Base-by-base conservation (phyloP, 306 rosid genomes). In the Quillaja saponaria region DNA sequence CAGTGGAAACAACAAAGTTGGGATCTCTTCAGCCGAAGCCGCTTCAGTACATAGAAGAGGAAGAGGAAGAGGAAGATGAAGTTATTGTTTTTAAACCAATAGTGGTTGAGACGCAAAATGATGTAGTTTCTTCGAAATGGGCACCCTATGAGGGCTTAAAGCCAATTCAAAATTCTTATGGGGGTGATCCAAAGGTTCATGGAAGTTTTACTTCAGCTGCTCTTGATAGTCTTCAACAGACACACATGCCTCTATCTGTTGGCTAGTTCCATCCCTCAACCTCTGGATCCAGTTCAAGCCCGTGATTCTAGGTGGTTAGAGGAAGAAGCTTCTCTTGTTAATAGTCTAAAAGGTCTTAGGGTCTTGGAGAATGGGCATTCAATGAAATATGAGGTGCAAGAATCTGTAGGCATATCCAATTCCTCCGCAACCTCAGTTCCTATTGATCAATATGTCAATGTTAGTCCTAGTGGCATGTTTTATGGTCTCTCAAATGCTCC, bases 41-140 rank as follows among this genome's bases (percentile, higher is more conserved):
- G 34, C 81, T 61, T 57, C 67, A 67, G 42, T 60, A 49, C 72
- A 28, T 69, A 31, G 98, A 85, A 71, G 95, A 69, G 61, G 98
- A 92, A n/a, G n/a, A n/a, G n/a, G n/a, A n/a, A 58, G 96, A 92
- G 6, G 95, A 92, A 13, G 99, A 92, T 10, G 99, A 92, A 71
- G 94, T 92, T 31, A 92, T 92, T 71, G 97, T 92, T 73, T 92
- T 89, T 61, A 92, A 92, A 71, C 99, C 99, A 41, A 34, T 80
- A 31, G 77, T 74, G 61, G 61, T 88, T 20, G 99, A 92, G 76
- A 92, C 85, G 76, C 82, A 60, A 55, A 59, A 74, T 46, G 89
- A 86, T 60, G 54, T 39, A 39, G 47, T 55, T 64, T 68, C 49
- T 48, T 71, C 84, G 20, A 58, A 81, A 46, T 55, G 71, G 81